Evolutionary conservation across 345 rosid genomes (phyloP), one percentile per base, ranked within the genome.

Genomic region (Hevea brasiliensis): DNA sequence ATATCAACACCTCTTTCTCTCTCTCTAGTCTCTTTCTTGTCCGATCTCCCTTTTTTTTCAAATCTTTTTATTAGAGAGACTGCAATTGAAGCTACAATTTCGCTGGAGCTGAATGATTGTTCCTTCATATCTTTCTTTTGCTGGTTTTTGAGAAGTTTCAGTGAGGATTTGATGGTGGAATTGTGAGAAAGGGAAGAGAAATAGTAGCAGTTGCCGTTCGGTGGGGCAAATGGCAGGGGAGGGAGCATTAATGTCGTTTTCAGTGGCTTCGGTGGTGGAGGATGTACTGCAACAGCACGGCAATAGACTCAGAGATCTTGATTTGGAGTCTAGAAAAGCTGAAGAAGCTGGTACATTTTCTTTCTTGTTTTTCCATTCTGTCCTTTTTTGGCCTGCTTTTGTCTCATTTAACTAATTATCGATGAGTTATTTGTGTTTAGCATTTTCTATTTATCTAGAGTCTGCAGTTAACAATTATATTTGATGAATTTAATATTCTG

Each of bases 271-370:
- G 29, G 88, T 88, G 60, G 86, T 90, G 82, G 88, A 88, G 74
- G 86, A 90, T 74, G 90, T 88, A 20, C 81, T 90, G 74, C 90
- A 90, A 74, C 92, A 88, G 67, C 90, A 88, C 64, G 95, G 90
- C 4, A 76, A 68, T 64, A 87, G 85, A 15, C 57, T 69, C 18
- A 59, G 83, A 77, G 89, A 81, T 79, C 75, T 86, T 68, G 95
- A 88, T 84, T 81, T 90, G 65, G 86, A 80, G 73, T 88, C 84
- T 65, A 83, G 95, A 65, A 83, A 80, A 80, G 89, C 90, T 71
- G 92, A 85, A 75, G 90, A 90, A 85, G 88, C 92, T 72, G 95
- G 95, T 89, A 80, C 5, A 3, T 65, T 23, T 3, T 65, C 6
- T 1, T 26, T 45, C 60, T 23, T 40, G 7, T 59, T 41, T 23